Conservation (phyloP, 2,329 filamentous ascomycete species). For the Rutstroemia sp. region DNA sequence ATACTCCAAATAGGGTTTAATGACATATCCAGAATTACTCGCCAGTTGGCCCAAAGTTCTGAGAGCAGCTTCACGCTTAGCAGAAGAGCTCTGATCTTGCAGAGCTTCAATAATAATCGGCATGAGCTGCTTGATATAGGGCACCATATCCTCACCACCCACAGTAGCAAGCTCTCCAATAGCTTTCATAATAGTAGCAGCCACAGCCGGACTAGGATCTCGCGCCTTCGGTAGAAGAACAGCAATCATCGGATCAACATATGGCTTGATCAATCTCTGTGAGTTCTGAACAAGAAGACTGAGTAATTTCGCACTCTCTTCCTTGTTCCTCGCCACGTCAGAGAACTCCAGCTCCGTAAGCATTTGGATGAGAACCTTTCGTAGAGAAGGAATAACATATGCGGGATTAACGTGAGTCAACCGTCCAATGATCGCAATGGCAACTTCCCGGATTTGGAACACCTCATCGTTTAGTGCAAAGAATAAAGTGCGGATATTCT, state of each 20-base stretch:
- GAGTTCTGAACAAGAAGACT: conserved; percentile 91
- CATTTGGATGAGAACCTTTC: conserved; percentile 92
- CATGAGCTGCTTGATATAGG: conserved; percentile 89
- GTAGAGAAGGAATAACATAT: conserved; percentile 91
- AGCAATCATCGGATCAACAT: conserved; percentile 92
- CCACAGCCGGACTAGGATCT: conserved; percentile 79
- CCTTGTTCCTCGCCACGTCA: conserved; percentile 87
- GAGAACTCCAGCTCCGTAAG: conserved; percentile 95
- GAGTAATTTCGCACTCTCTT: conserved; percentile 89
- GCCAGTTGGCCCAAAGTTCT: conserved; percentile 87
- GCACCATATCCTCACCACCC: conserved; percentile 86
- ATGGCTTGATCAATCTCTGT: conserved; percentile 87
- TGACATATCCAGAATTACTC: conserved; percentile 96
- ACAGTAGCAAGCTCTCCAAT: conserved; percentile 92
- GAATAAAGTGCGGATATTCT: conserved; percentile 94
- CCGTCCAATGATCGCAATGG: conserved; percentile 92
- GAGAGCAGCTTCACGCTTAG: conserved; percentile 85
- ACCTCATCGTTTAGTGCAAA: conserved; percentile 92
- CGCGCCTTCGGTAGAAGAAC: conserved; percentile 89
- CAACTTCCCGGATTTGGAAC: conserved; percentile 86
- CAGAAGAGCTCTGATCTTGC: conserved; percentile 85
- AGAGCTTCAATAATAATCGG: conserved; percentile 88
- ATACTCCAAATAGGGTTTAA: conserved; percentile 90
- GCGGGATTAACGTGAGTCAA: conserved; percentile 88
- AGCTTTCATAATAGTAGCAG: conserved; percentile 88